Evolutionary conservation across 2,329 filamentous ascomycete species (phyloP).

Genomic region (Sarocladium oryzae): DNA sequence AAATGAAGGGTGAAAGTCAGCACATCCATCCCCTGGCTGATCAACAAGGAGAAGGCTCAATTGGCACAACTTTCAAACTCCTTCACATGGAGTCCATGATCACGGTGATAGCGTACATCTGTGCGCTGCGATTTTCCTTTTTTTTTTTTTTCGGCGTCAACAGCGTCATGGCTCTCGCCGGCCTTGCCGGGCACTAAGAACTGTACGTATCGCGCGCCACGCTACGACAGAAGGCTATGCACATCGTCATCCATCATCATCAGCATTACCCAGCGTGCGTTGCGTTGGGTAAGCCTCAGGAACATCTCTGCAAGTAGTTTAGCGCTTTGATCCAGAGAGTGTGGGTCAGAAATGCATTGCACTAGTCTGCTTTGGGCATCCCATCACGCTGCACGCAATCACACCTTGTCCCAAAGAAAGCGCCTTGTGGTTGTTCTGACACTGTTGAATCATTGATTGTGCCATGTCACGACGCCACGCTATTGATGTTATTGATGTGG

Average conservation of each 20-base stretch:
- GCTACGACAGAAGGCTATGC: too few species aligned
- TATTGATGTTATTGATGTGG: too few species aligned
- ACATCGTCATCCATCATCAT: constrained; percentile 5
- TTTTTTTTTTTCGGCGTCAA: too few species aligned
- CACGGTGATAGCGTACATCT: too few species aligned
- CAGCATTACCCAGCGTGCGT: neutral
- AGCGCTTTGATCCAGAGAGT: neutral
- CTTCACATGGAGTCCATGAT: neutral
- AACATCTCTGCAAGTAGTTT: constrained; percentile 1
- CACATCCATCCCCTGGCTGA: neutral
- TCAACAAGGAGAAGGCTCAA: neutral
- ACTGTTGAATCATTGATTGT: too few species aligned
- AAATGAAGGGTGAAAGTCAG: constrained; percentile 9
- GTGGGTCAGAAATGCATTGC: neutral
- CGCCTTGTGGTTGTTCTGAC: too few species aligned
- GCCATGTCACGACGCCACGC: neutral
- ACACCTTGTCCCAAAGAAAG: too few species aligned
- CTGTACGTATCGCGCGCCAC: too few species aligned
- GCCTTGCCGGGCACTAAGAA: neutral
- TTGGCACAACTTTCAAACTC: neutral
- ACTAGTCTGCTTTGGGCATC: neutral
- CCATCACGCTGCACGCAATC: neutral
- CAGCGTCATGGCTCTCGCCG: neutral
- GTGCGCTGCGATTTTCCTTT: too few species aligned
- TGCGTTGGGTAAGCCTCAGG: constrained; percentile 5